Evolutionary conservation across 495 filamentous ascomycete genomes (phyloP).

Genomic region (Aspergillus incahuasiensis): DNA sequence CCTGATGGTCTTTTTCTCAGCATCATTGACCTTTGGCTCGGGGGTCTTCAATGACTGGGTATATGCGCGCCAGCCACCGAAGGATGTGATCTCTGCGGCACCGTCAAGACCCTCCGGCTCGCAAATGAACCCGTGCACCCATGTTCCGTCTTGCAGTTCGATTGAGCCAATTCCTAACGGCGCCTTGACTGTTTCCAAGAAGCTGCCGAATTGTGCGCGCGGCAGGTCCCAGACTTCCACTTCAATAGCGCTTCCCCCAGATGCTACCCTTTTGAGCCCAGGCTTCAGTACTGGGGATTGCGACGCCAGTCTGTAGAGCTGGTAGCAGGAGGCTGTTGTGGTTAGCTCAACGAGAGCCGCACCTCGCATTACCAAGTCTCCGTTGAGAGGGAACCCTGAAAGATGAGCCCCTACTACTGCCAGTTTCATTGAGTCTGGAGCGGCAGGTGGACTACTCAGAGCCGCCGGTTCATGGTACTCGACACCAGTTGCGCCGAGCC

Average conservation of each 20-base stretch:
- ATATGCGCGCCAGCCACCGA: slow-evolving; percentile 16
- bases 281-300: slow-evolving; percentile 10
- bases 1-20: background rate
- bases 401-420: slow-evolving; percentile 22
- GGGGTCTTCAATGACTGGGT: slow-evolving; percentile 1
- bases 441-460: background rate
- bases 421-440: slow-evolving; percentile 1
- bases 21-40: background rate
- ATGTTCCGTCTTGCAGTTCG: slow-evolving; percentile 15
- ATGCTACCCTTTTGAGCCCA: slow-evolving; percentile 36
- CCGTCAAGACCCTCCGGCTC: slow-evolving; percentile 10
- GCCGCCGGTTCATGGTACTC: slow-evolving; percentile 43
- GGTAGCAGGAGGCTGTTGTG: slow-evolving; percentile 13
- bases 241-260: slow-evolving; percentile 31
- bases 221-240: slow-evolving; percentile 20
- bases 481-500: slow-evolving; percentile 33
- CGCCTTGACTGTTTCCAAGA: slow-evolving; percentile 12
- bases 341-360: slow-evolving; percentile 12
- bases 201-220: slow-evolving; percentile 10
- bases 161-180: slow-evolving; percentile 18
- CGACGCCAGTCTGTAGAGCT: background rate
- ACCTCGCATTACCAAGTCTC: slow-evolving; percentile 27
- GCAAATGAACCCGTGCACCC: slow-evolving; percentile 20
- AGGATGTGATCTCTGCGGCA: slow-evolving; percentile 15
- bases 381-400: slow-evolving; percentile 21